Base-by-base conservation (phyloP, 768 basidiomycete genomes). In the Boletus tylopilopsis region DNA sequence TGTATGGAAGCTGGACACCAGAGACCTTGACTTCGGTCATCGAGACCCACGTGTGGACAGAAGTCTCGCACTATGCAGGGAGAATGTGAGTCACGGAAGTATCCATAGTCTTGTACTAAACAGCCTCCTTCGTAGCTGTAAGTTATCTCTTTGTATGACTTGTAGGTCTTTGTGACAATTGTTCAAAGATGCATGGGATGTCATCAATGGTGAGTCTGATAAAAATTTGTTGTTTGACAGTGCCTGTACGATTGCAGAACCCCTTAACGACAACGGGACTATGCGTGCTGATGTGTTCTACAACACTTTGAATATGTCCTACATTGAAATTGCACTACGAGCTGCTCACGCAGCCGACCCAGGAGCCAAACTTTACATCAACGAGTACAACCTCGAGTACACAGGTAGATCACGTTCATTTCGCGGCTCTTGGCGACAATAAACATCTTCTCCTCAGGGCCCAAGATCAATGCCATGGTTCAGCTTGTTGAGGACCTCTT, bases 221-320 rank as follows among this genome's bases (percentile, higher is more conserved):
- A 16, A 15, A n/a, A 24, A 8, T 15, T 24, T 33, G 2, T 9
- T 11, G 15, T 43, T 30, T 52, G 19, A 45, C 8, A 13, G 11
- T 25, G 24, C 29, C 18, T 32, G 23, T 19, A 11, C 7, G 27
- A 18, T 41, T 25, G 24, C 25, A 59, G 56, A 62, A 36, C 49
- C 60, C 25, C 34, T 62, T 68, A 78, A 81, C 55, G 82, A 83
- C 25, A 73, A 83, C 55, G 81, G 83, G 18, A 80, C 78, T 8
- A 80, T 70, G 64, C 75, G 81, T 36, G 47, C 66, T 18, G 67
- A 74, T 45, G 72, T 84, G 15, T 84, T 81, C 69, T 80, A 71
- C 67, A 71, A 72, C 53, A 75, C 73, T 3, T 70, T 76, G 22
- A 74, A 75, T 16, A 67, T 71, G 6, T 58, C 63, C n/a, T 83